Base-by-base conservation (phyloP, 2,329 filamentous ascomycete species). In the Fusarium agapanthi region DNA sequence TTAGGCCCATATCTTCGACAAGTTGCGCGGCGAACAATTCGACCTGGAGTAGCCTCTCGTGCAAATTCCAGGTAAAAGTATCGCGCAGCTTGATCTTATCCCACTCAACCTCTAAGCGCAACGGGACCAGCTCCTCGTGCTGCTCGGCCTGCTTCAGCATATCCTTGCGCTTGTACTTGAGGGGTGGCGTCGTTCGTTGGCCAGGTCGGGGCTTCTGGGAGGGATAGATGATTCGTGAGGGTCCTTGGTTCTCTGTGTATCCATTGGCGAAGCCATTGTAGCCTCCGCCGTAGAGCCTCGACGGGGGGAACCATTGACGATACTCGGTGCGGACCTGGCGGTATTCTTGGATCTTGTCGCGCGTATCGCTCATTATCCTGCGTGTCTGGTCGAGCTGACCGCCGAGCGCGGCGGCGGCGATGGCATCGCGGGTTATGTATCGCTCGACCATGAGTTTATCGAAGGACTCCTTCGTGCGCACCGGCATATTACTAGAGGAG, bases 61-160 rank as follows among this genome's bases (percentile, higher is more conserved):
- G 94, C 40, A 98, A 87, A 81, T 99, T 99, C 95, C 95, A 99
- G 7, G 96, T 98, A 76, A 99, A 98, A 2, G 96, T 98, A 82
- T 99, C 96, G 80, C 96, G 93, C 68, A 99, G 87, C 83, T 96
- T 96, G 76, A 98, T 90, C 84, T 97, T 97, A 75, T 98, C 95
- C 88, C 93, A 93, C 78, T 99, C 96, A 55, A 98, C 93, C 77
- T 99, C 96, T 61, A 99, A 84, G 53, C 96, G 90, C 73, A 99
- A 89, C 6, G 96, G 96, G 3, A 98, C 93, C 60, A 99, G 85
- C 79, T 98, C 94, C 81, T 99, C 96, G 59, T 94, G 88, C 79
- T 95, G 93, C 76, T 98, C 95, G 30, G 94, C 94, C 84, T 98
- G 96, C 75, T 91, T 89, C 71, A 90, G 88, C 85, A 95, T 88